phyloP scores from a whole-genome alignment of 2,329 filamentous ascomycete genomes.

The Ramularia endophylla region DNA sequence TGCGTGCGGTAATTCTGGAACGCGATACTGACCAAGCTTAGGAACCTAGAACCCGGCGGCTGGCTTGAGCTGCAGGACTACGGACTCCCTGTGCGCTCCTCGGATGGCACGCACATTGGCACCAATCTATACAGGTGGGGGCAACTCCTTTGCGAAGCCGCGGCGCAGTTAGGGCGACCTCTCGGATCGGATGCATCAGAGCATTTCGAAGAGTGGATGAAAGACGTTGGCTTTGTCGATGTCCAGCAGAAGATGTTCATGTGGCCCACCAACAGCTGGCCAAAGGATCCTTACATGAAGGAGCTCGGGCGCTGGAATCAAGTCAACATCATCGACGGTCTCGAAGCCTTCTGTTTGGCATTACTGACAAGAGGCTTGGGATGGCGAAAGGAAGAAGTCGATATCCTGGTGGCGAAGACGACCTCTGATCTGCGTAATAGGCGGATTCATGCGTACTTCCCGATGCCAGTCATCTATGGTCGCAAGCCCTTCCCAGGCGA shows the following conservation, averaged over 20 bases:
- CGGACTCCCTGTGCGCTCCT: conserved; percentile 35
- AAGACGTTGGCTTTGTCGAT: conserved; percentile 39
- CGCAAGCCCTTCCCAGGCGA: conserved; percentile 27
- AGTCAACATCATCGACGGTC: conserved; percentile 36
- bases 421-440: conserved; percentile 30
- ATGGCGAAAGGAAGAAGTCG: conserved; percentile 40
- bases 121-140: conserved; percentile 32
- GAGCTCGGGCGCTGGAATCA: conserved; percentile 44
- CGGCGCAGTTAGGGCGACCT: conserved; percentile 37
- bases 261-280: conserved; percentile 42
- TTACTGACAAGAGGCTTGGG: conserved; percentile 37
- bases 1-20: background rate
- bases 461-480: conserved; percentile 33
- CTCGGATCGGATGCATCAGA: conserved; percentile 34
- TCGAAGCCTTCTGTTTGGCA: conserved; percentile 40
- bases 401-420: conserved; percentile 36
- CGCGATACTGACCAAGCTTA: conserved; percentile 5
- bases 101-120: conserved; percentile 31
- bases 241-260: conserved; percentile 35
- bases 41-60: conserved; percentile 45
- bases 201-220: conserved; percentile 35
- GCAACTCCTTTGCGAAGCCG: conserved; percentile 33
- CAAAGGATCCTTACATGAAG: conserved; percentile 45
- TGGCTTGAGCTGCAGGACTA: conserved; percentile 49
- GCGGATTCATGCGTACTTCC: conserved; percentile 34